phyloP scores from a whole-genome alignment of 2,329 filamentous ascomycete species.

The Aspergillus pseudoviridinutans region DNA sequence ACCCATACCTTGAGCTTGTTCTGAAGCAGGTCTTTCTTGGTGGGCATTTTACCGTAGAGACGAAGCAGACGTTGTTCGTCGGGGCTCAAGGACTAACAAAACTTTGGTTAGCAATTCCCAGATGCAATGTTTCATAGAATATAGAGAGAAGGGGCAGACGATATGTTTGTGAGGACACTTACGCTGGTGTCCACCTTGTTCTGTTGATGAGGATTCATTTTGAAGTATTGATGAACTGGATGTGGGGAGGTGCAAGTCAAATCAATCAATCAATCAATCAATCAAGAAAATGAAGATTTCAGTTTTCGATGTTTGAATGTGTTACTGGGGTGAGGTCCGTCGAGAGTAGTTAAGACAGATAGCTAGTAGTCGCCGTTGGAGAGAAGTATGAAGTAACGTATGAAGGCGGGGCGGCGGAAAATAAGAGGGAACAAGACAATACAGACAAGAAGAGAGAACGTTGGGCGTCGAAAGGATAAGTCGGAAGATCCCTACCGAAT shows the following conservation, averaged over 20 bases:
- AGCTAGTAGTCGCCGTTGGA: background rate
- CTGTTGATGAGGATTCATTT: conserved; percentile 95
- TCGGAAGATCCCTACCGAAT: background rate
- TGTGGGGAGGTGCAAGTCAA: background rate
- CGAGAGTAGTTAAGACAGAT: background rate
- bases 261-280: background rate
- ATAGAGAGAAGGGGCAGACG: background rate
- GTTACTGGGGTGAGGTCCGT: background rate
- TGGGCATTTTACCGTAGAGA: conserved; percentile 95
- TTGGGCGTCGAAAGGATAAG: background rate
- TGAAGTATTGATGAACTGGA: conserved; percentile 21
- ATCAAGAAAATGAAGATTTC: background rate
- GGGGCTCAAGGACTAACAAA: conserved; percentile 72
- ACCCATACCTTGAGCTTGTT: conserved; percentile 80
- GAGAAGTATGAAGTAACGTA: background rate
- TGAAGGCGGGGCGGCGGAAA: background rate
- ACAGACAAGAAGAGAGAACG: background rate
- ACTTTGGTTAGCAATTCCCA: conserved; percentile 8
- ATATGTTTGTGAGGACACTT: conserved; percentile 41
- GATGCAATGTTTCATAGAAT: background rate
- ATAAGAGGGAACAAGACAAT: background rate
- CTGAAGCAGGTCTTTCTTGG: conserved; percentile 91
- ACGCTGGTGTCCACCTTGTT: conserved; percentile 98
- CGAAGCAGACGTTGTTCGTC: conserved; percentile 97
- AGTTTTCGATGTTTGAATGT: background rate